Evolutionary conservation across 306 rosid genomes (phyloP), one percentile per base, ranked within the genome.

Genomic region (Medicago ruthenica): DNA sequence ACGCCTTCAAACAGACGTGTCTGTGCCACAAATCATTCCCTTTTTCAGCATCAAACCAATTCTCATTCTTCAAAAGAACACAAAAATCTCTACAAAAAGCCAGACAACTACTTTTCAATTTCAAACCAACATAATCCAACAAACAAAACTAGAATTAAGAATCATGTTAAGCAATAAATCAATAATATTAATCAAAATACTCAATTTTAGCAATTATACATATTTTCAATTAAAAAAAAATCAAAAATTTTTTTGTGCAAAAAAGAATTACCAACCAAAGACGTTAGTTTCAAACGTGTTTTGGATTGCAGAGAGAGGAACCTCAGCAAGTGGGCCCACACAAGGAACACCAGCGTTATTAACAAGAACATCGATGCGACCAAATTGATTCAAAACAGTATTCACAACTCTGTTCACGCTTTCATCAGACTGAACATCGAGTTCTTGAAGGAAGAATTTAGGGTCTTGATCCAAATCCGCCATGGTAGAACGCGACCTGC

Each of bases 311-410:
- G 90, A 80, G 71, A 92, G 88, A 39, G 96, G 95, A 44, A 89
- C 10, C 77, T 95, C 98, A 2, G 96, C 91, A 1, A 92, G 82
- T 3, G 98, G 96, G 8, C 92, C 96, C 8, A 94, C 79, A 31
- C 96, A 90, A 12, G 42, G 97, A 53, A 95, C 76, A 6, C 98
- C 97, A 0, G 98, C 98, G 47, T 92, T 94, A 69, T 94, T 94
- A 8, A 94, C 95, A 53, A 95, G 69, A 36, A 94, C 78, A 69
- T 92, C 98, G 42, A 94, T 67, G 24, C 88, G 81, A 2, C 97
- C 97, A 48, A 70, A 89, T 39, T 42, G 85, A 12, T 86, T 70
- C 1, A 90, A 0, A 7, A 95, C 95, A 15, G 13, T 53, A 0
- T 90, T 51, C 2, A 88, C 41, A 0, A 82, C 90, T 4, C 50